Base-by-base conservation (phyloP, 106 monocot species). In the Hemerocallis citrina region DNA sequence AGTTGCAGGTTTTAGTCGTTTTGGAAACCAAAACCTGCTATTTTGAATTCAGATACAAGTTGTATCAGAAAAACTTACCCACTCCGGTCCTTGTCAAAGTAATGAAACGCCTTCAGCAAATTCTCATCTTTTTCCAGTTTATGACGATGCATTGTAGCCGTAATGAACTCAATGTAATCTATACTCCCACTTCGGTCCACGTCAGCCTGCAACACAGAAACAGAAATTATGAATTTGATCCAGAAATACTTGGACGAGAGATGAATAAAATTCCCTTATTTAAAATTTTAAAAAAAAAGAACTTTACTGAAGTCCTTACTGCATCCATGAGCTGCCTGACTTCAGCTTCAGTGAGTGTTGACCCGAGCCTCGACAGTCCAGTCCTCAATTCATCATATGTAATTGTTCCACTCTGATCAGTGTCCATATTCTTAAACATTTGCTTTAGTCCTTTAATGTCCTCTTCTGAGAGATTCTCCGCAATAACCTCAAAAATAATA, bases 341-440 rank as follows among this genome's bases (percentile, higher is more conserved):
- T 75, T 88, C 88, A 12, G 64, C 41, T 71, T 88, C 93, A 1
- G 66, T 64, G 33, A 93, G 59, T 49, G 63, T 71, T 12, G 93
- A 93, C 66, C 93, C 93, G 5, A 93, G 72, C 51, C 66, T 74
- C 3, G 65, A 48, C 37, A 93, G 64, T 4, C 88, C 88, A 28
- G 24, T 31, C 74, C 75, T 82, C 50, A 93, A 41, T 66, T 93
- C 88, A n/a, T 93, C 85, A 21, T 77, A 77, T 0, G 89, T 93
- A n/a, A 93, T 93, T 38, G 81, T 79, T 10, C 84, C 92, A 22
- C 76, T 88, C 10, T 45, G 22, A 46, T 92, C 84, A 7, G 78
- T 84, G 54, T 88, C 88, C 71, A 92, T 85, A 63, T 88, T 93
- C 22, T 57, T 79, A 63, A 93, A 93, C 88, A 82, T 93, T 9